phyloP scores from a whole-genome alignment of 2,329 filamentous ascomycete species.

The Fusarium nematophilum region DNA sequence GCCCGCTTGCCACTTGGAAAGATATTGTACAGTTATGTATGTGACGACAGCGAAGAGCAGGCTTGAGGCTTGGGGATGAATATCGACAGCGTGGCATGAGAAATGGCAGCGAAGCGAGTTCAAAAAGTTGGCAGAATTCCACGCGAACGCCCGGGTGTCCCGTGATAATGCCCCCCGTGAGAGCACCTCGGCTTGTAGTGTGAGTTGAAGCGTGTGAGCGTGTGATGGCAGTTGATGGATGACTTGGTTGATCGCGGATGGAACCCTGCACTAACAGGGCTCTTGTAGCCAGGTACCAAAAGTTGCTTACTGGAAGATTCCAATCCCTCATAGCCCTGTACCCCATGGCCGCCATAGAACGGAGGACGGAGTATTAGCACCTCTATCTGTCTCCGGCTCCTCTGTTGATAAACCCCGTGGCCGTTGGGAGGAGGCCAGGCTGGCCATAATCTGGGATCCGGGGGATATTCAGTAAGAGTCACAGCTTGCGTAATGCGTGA shows the following conservation, averaged over 20 bases:
- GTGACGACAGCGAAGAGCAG: slow-evolving; percentile 1
- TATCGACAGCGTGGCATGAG: slow-evolving; percentile 23
- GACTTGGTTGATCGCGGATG: background rate
- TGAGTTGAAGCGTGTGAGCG: slow-evolving; percentile 6
- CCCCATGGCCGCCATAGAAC: background rate
- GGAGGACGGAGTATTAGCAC: background rate
- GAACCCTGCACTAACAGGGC: slow-evolving; percentile 18
- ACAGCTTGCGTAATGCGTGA: slow-evolving; percentile 41
- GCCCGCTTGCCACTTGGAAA: slow-evolving; percentile 28
- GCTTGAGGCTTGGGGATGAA: slow-evolving; percentile 1
- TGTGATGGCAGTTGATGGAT: slow-evolving; percentile 4
- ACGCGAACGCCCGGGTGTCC: slow-evolving; percentile 25
- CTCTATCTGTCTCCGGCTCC: slow-evolving; percentile 3
- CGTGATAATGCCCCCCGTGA: slow-evolving; percentile 33
- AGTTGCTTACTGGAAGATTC: slow-evolving; percentile 4
- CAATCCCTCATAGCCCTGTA: slow-evolving; percentile 7
- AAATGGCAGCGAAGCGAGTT: slow-evolving; percentile 12
- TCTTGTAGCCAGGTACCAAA: slow-evolving; percentile 20
- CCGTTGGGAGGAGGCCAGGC: slow-evolving; percentile 23
- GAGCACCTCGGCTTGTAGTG: background rate
- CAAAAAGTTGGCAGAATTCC: background rate
- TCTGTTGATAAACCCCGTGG: slow-evolving; percentile 5
- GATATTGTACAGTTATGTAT: slow-evolving; percentile 11
- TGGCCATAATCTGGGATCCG: slow-evolving; percentile 9
- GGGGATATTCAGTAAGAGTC: slow-evolving; percentile 26